phyloP scores from a whole-genome alignment of 2,329 filamentous ascomycete species.

The Aspergillus awamori region DNA sequence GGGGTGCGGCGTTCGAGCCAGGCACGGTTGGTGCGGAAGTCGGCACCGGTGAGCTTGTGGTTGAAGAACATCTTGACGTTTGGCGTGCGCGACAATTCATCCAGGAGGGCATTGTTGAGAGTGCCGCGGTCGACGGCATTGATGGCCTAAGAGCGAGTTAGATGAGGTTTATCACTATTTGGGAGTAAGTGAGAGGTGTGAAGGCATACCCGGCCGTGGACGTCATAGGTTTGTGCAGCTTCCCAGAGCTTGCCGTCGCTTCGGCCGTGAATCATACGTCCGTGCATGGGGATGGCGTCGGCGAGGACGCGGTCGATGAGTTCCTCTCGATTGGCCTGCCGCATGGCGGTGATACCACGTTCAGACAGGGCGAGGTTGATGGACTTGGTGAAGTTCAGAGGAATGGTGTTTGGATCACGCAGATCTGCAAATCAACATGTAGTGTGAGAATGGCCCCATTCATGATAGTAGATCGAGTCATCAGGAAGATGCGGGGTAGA shows the following conservation, averaged over 20 bases:
- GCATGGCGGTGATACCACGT: slow-evolving; percentile 86
- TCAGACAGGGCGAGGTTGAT: slow-evolving; percentile 96
- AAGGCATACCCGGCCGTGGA: slow-evolving; percentile 73
- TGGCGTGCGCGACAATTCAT: slow-evolving; percentile 77
- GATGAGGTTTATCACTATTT: slow-evolving; percentile 6
- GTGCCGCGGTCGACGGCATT: slow-evolving; percentile 81
- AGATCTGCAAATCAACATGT: slow-evolving; percentile 64
- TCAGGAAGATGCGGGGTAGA: neutral
- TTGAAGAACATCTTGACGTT: slow-evolving; percentile 94
- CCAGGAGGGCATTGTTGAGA: slow-evolving; percentile 80
- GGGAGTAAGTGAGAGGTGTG: too few relatives aligned
- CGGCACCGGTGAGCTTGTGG: slow-evolving; percentile 88
- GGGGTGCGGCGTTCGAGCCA: slow-evolving; percentile 73
- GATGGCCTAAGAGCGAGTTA: slow-evolving; percentile 62
- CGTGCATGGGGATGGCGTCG: slow-evolving; percentile 88
- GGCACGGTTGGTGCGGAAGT: slow-evolving; percentile 76
- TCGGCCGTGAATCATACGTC: slow-evolving; percentile 90
- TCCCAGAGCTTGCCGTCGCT: slow-evolving; percentile 70
- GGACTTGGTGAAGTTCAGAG: slow-evolving; percentile 96
- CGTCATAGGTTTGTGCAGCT: slow-evolving; percentile 84
- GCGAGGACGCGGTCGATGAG: slow-evolving; percentile 74
- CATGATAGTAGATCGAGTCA: neutral
- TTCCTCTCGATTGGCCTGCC: slow-evolving; percentile 65
- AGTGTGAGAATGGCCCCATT: slow-evolving; percentile 12
- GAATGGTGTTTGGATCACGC: slow-evolving; percentile 76